These are phyloP conservation scores for Rhododendron mucronatum DNA, from an alignment of 148 eudicot genomes.

Conservation along the genomic window DNA sequence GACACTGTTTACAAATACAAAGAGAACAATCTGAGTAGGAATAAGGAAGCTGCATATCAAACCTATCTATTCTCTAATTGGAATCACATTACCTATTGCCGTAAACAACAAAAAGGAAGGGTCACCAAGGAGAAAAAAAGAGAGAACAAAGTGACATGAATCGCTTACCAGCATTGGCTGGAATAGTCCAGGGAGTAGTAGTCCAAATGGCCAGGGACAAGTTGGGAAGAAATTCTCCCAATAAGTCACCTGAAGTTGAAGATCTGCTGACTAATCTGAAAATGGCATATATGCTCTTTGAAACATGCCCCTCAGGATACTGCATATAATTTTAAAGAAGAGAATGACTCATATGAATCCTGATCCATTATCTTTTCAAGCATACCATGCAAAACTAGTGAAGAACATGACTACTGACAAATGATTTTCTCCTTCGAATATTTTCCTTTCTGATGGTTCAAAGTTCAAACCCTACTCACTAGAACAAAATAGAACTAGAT, in stretches of 20 bases:
- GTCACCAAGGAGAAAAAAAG: neutral
- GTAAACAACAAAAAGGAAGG: neutral
- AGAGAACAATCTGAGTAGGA: neutral
- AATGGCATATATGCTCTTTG: conserved; percentile 80
- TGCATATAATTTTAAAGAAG: conserved; percentile 27
- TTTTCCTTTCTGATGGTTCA: neutral
- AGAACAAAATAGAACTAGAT: neutral
- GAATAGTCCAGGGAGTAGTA: conserved; percentile 99
- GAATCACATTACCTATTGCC: neutral
- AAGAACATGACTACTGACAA: neutral
- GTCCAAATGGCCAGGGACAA: conserved; percentile 91
- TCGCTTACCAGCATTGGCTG: conserved; percentile 86
- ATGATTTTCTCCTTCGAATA: neutral
- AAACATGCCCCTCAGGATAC: conserved; percentile 92
- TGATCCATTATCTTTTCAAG: neutral
- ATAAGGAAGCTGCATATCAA: neutral
- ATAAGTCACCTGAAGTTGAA: conserved; percentile 42
- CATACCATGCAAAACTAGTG: neutral
- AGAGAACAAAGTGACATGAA: conserved; percentile 2
- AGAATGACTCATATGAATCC: conserved; percentile 5
- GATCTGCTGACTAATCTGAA: conserved; percentile 54
- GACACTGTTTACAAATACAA: neutral
- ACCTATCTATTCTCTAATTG: neutral
- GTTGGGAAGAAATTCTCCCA: conserved; percentile 64
- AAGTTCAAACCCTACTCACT: neutral